Conservation (phyloP, 768 basidiomycete species). For the Podaxis pistillaris region DNA sequence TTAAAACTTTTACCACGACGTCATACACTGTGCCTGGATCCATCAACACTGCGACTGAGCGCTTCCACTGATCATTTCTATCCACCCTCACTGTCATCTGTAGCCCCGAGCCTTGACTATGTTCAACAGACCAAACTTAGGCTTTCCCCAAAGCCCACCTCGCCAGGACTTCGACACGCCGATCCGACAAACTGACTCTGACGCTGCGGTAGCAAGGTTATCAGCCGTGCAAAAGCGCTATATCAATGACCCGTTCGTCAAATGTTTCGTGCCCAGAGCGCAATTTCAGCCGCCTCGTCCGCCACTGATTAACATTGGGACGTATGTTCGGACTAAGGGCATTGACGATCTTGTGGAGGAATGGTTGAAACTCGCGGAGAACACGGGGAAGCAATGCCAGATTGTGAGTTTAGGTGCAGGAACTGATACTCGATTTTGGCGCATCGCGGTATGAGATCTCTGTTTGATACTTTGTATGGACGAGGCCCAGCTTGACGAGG, state of each 20-base stretch:
- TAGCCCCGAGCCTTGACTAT: not conserved
- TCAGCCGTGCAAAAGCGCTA: slow-evolving; percentile 88
- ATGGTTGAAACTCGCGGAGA: slow-evolving; percentile 52
- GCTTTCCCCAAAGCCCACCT: slow-evolving; percentile 11
- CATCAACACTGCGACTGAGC: not conserved
- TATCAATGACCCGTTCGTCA: slow-evolving; percentile 72
- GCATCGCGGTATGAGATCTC: slow-evolving; percentile 55
- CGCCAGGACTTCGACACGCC: slow-evolving; percentile 52
- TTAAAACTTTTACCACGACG: not conserved
- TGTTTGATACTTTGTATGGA: not conserved
- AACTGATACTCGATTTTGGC: slow-evolving; percentile 95
- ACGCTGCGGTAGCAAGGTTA: slow-evolving; percentile 79
- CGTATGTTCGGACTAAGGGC: slow-evolving; percentile 78
- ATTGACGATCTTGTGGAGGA: slow-evolving; percentile 73
- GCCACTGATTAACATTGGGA: slow-evolving; percentile 94
- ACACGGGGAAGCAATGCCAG: slow-evolving; percentile 58
- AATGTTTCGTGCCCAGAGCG: slow-evolving; percentile 63
- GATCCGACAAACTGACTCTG: slow-evolving; percentile 76
- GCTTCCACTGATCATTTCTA: not conserved
- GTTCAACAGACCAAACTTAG: slow-evolving; percentile 2
- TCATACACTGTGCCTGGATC: not conserved
- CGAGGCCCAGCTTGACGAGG: not conserved
- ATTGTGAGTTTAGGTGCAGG: slow-evolving; percentile 95
- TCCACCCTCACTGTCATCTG: not conserved
- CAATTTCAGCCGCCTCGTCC: slow-evolving; percentile 63